Conservation (phyloP, 306 rosid species). For the Dryas octopetala region DNA sequence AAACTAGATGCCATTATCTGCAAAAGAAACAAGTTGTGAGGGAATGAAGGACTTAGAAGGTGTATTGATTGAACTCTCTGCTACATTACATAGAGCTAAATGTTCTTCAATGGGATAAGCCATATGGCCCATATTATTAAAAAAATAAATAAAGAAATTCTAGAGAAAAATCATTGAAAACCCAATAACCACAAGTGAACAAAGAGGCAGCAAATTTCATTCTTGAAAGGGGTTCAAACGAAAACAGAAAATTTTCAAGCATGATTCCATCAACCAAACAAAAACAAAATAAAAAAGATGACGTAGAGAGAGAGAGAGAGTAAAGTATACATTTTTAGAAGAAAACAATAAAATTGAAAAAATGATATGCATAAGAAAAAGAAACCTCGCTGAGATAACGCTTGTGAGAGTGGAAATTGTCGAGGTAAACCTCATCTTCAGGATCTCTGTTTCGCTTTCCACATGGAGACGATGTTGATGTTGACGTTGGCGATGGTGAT, state of each 20-base stretch:
- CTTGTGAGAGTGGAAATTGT: constrained; percentile 92
- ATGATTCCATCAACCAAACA: not conserved
- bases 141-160: too few relatives aligned
- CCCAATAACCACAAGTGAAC: not conserved
- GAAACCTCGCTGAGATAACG: constrained; percentile 97
- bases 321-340: not conserved
- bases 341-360: not conserved
- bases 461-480: constrained; percentile 51
- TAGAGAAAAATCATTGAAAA: not conserved
- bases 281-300: not conserved
- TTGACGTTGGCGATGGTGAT: constrained; percentile 47
- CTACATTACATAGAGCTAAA: not conserved
- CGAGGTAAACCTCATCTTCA: constrained; percentile 92
- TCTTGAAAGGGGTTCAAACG: not conserved
- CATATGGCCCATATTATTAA: not conserved
- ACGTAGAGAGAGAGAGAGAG: not conserved
- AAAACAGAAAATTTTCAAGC: not conserved
- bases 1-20: constrained; percentile 99
- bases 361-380: constrained; percentile 3
- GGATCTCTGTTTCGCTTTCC: constrained; percentile 89
- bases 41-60: not conserved
- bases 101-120: not conserved
- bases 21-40: constrained; percentile 11
- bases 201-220: not conserved
- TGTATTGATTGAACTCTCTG: not conserved